These are phyloP conservation scores for Silene conica DNA, from an alignment of 148 eudicot species.

Conservation along the genomic window DNA sequence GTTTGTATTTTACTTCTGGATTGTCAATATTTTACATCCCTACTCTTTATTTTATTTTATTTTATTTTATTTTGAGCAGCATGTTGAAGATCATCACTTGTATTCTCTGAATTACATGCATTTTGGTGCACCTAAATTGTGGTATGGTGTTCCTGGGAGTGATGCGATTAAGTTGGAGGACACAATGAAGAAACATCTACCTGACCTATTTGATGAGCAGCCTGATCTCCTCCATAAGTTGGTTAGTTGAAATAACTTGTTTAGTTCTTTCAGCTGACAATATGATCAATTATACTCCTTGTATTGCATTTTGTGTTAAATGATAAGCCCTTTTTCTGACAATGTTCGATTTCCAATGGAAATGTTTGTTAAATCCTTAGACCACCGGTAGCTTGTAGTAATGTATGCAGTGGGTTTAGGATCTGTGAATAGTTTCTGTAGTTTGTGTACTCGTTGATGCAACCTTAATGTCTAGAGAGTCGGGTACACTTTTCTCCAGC, in stretches of 20 bases:
- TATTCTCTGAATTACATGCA: constrained; percentile 95
- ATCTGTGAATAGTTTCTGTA: neutral
- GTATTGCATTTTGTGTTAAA: neutral
- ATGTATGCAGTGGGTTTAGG: neutral
- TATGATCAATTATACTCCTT: neutral
- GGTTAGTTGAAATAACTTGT: constrained; percentile 37
- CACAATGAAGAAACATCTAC: constrained; percentile 84
- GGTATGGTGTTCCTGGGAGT: constrained; percentile 94
- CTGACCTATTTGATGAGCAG: constrained; percentile 90
- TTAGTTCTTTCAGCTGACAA: neutral
- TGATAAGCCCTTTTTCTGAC: neutral
- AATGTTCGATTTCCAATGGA: neutral
- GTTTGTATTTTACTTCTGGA: neutral
- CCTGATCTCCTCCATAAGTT: constrained; percentile 98
- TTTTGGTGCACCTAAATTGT: constrained; percentile 95
- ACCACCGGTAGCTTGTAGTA: neutral
- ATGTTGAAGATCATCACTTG: constrained; percentile 96
- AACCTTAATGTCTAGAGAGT: neutral
- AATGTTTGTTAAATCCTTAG: neutral
- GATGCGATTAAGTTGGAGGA: constrained; percentile 78
- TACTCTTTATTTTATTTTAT: constrained; percentile 1
- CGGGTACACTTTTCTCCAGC: neutral
- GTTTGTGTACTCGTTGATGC: neutral
- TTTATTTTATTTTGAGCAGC: constrained; percentile 44
- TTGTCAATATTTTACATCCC: neutral